These are phyloP conservation scores for Cercospora brassicicola DNA, from an alignment of 2,329 filamentous ascomycete genomes.

Conservation along the genomic window DNA sequence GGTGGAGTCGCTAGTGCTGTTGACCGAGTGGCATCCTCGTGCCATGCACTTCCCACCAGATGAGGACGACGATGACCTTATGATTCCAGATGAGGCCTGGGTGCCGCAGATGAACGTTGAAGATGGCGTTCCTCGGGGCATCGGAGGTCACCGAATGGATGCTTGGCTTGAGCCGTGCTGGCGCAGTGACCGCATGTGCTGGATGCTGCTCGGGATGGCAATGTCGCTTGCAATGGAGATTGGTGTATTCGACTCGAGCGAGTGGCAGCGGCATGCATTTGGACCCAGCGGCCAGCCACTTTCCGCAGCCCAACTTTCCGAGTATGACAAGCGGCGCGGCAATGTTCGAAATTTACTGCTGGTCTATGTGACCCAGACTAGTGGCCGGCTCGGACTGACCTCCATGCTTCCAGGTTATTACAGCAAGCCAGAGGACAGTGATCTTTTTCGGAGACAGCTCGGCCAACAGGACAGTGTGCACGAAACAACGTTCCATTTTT, in stretches of 20 bases:
- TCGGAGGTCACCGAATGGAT: conserved; percentile 82
- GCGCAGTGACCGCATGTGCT: conserved; percentile 89
- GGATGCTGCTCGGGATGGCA: conserved; percentile 93
- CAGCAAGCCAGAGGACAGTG: conserved; percentile 41
- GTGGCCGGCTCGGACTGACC: conserved; percentile 85
- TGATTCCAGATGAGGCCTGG: conserved; percentile 69
- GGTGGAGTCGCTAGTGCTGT: conserved; percentile 87
- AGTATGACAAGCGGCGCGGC: conserved; percentile 72
- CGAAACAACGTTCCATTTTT: conserved; percentile 72
- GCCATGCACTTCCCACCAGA: conserved; percentile 86
- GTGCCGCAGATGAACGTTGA: conserved; percentile 59
- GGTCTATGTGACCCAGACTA: conserved; percentile 91
- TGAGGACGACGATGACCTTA: conserved; percentile 64
- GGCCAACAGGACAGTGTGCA: conserved; percentile 42
- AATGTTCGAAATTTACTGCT: conserved; percentile 84
- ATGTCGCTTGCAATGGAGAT: conserved; percentile 90
- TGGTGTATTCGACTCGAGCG: conserved; percentile 90
- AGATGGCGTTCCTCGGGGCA: conserved; percentile 54
- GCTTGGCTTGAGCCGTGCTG: conserved; percentile 96
- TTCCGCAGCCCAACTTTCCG: conserved; percentile 63
- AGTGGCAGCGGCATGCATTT: conserved; percentile 56
- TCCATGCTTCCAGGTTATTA: conserved; percentile 74
- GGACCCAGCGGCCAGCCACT: conserved; percentile 39
- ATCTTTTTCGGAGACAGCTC: conserved; percentile 32
- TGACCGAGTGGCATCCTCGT: conserved; percentile 96